A percentile compares a stretch with the other conserved stretches of the same genome.
phyloP scores from a whole-genome alignment of 2,329 filamentous ascomycete genomes.

The Diaporthe sp. region DNA sequence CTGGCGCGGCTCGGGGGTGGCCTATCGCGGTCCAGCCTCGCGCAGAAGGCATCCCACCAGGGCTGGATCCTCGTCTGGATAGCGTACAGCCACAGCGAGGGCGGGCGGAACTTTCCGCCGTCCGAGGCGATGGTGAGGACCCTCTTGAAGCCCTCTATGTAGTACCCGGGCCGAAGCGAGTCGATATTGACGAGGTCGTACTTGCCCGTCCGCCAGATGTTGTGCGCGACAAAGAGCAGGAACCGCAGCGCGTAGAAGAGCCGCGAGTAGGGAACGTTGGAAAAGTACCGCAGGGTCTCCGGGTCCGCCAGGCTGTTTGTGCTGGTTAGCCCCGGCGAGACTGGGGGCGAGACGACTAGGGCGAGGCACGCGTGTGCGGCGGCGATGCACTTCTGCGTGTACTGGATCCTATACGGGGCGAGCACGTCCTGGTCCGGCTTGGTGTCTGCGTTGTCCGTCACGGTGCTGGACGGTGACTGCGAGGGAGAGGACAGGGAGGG shows the following conservation, averaged over 20 bases:
- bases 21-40: constrained; percentile 15
- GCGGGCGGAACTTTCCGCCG: constrained; percentile 22
- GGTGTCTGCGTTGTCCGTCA: not conserved
- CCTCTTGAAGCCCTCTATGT: constrained; percentile 24
- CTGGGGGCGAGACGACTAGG: not conserved
- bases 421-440: constrained; percentile 31
- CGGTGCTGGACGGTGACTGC: not conserved
- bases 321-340: not conserved
- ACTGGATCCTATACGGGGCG: constrained; percentile 30
- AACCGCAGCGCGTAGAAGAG: constrained; percentile 33
- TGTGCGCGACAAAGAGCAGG: constrained; percentile 26
- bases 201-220: constrained; percentile 25
- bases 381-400: constrained; percentile 28
- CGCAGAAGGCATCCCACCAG: constrained; percentile 25
- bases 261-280: constrained; percentile 24
- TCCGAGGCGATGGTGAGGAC: constrained; percentile 8
- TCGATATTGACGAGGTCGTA: constrained; percentile 27
- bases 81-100: constrained; percentile 33
- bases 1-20: not conserved
- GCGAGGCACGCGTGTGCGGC: constrained; percentile 30
- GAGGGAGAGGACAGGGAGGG: not conserved
- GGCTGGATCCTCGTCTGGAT: constrained; percentile 28
- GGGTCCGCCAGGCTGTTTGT: constrained; percentile 3
- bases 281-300: constrained; percentile 26
- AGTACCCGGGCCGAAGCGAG: constrained; percentile 19